Evolutionary conservation across 1,284 basidiomycete species (phyloP).

Genomic region (Bondarzewia mesenterica): DNA sequence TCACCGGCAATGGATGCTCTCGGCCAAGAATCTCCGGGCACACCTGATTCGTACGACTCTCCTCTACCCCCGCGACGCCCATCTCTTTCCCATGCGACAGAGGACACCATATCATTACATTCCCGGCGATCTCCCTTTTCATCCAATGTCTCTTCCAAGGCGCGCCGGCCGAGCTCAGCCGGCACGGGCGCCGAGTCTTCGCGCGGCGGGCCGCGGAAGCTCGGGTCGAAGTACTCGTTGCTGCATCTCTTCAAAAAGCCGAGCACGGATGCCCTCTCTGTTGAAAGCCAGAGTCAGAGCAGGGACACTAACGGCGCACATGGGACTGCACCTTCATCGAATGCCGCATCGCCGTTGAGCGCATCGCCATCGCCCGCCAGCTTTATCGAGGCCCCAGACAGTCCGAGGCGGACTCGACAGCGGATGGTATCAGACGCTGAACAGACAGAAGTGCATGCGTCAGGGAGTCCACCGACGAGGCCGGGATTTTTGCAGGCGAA

Average conservation of each 20-base stretch:
- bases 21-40: neutral
- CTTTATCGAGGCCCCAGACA: too few species aligned
- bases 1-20: neutral
- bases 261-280: slow-evolving; percentile 21
- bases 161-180: slow-evolving; percentile 46
- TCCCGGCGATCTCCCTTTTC: slow-evolving; percentile 8
- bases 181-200: slow-evolving; percentile 34
- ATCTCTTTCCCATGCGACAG: neutral
- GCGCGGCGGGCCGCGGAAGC: slow-evolving; percentile 25
- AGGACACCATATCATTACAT: slow-evolving; percentile 21
- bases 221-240: slow-evolving; percentile 47
- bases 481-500: neutral
- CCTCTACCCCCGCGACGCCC: slow-evolving; percentile 1
- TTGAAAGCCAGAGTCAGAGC: slow-evolving; percentile 14
- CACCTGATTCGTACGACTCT: neutral
- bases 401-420: too few species aligned
- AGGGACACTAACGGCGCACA: slow-evolving; percentile 25
- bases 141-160: slow-evolving; percentile 15
- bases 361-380: too few species aligned
- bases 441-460: too few species aligned
- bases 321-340: too few species aligned
- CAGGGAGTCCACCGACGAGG: neutral
- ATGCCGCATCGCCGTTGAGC: too few species aligned
- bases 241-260: slow-evolving; percentile 55
- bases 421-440: too few species aligned